phyloP scores from a whole-genome alignment of 495 filamentous ascomycete genomes.

The Neurospora sp. region DNA sequence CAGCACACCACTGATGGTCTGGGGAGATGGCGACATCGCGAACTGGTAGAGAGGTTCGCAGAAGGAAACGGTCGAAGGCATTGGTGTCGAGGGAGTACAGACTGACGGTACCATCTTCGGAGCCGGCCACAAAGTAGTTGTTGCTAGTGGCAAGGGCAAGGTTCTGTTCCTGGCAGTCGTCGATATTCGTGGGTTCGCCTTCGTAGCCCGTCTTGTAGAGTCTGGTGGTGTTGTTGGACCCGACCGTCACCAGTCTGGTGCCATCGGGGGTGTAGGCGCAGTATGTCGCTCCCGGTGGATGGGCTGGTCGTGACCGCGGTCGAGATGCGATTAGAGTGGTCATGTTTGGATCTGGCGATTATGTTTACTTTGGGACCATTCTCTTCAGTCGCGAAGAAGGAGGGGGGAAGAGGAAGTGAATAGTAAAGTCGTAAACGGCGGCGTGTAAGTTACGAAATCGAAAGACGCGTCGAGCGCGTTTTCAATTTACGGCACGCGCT shows the following conservation, averaged over 20 bases:
- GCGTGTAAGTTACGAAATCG: neutral
- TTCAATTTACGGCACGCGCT: constrained; percentile 15
- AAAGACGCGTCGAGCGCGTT: constrained; percentile 27
- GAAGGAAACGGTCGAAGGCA: constrained; percentile 65
- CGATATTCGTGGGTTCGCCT: constrained; percentile 82
- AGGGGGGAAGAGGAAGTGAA: neutral
- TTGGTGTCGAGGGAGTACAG: constrained; percentile 73
- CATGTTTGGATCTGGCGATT: constrained; percentile 21
- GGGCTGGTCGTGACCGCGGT: constrained; percentile 40
- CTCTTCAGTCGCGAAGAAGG: neutral
- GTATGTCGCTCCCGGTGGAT: constrained; percentile 42
- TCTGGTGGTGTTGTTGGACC: constrained; percentile 81
- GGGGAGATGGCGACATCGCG: constrained; percentile 76
- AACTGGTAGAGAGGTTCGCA: constrained; percentile 72
- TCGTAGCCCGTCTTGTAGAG: constrained; percentile 84
- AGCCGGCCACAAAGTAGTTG: constrained; percentile 74
- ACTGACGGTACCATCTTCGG: constrained; percentile 89
- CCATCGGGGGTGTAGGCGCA: constrained; percentile 49
- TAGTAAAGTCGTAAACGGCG: neutral
- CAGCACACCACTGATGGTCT: constrained; percentile 79
- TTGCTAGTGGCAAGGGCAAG: constrained; percentile 67
- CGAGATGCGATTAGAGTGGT: constrained; percentile 37
- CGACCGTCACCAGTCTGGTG: constrained; percentile 64
- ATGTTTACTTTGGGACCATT: neutral
- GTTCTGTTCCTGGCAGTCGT: constrained; percentile 77